Percentiles rank a stretch among this genome's conserved stretches.
Evolutionary conservation across 2,329 filamentous ascomycete species (phyloP).

Genomic region (Lasiodiplodia hormozganensis): DNA sequence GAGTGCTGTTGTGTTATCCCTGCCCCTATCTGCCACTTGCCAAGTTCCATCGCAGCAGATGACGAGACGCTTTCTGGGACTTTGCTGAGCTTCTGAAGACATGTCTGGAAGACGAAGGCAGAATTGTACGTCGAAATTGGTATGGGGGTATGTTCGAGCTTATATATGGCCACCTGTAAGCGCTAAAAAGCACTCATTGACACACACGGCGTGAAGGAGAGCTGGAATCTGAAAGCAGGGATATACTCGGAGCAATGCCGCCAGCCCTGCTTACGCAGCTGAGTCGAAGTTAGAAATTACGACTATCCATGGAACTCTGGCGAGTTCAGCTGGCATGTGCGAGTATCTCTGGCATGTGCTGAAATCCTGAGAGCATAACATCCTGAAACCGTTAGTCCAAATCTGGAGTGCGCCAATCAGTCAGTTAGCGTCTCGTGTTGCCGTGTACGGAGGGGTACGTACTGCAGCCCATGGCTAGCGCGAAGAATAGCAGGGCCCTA

Average conservation of each 20-base stretch:
- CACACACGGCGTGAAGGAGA: neutral
- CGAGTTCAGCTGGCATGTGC: neutral
- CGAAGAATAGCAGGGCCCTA: too few species aligned
- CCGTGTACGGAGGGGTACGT: neutral
- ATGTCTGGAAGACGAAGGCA: neutral
- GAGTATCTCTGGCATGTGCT: neutral
- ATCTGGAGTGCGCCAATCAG: neutral
- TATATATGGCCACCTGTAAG: neutral
- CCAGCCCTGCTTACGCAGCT: neutral
- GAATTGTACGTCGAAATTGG: neutral
- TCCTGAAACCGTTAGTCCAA: neutral
- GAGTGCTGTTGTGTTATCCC: conserved; percentile 41
- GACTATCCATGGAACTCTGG: neutral
- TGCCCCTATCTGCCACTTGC: conserved; percentile 31
- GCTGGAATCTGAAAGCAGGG: neutral
- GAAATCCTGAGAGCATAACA: neutral
- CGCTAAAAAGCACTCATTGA: neutral
- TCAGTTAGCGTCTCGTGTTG: neutral
- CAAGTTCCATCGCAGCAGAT: conserved; percentile 47
- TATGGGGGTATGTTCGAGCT: neutral
- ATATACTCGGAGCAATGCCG: neutral
- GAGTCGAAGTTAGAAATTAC: neutral
- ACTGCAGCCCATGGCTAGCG: too few species aligned
- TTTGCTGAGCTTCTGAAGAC: neutral
- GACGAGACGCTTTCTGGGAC: conserved; percentile 36